These are phyloP conservation scores for Globisporangium viniferum DNA, from an alignment of 352 stramenopile genomes.

Conservation along the genomic window DNA sequence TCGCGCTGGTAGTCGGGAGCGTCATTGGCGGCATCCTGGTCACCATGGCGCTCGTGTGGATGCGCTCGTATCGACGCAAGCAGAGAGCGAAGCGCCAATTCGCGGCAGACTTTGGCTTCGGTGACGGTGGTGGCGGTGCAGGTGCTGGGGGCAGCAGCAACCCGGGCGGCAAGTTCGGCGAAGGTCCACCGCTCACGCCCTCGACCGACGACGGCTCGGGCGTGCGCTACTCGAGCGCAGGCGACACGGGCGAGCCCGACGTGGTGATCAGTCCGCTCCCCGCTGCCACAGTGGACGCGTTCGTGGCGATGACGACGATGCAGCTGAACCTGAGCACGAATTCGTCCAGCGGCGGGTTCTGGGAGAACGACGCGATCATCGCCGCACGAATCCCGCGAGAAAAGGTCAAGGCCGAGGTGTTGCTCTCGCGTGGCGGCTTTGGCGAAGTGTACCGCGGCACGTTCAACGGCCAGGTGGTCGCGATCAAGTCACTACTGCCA, in stretches of 20 bases:
- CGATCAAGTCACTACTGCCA: conserved; percentile 45
- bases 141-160: background rate
- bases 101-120: background rate
- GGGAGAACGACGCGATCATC: conserved; percentile 41
- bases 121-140: background rate
- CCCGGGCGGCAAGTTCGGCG: background rate
- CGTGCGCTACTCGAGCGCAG: background rate
- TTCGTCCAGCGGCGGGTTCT: conserved; percentile 18
- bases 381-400: conserved; percentile 32
- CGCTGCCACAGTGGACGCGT: background rate
- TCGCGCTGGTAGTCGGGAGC: conserved; percentile 6
- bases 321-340: conserved; percentile 1
- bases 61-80: conserved; percentile 7
- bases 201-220: conserved; percentile 7
- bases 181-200: conserved; percentile 4
- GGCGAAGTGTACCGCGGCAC: conserved; percentile 42
- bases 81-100: conserved; percentile 4
- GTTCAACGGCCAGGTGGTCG: conserved; percentile 37
- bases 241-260: background rate
- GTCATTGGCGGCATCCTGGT: conserved; percentile 3
- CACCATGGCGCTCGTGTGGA: conserved; percentile 8
- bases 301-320: conserved; percentile 5
- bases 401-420: conserved; percentile 19
- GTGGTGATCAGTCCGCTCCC: background rate
- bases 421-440: conserved; percentile 38